Evolutionary conservation across 306 rosid species (phyloP), one percentile per base, ranked within the genome.

Genomic region (Senna tora): DNA sequence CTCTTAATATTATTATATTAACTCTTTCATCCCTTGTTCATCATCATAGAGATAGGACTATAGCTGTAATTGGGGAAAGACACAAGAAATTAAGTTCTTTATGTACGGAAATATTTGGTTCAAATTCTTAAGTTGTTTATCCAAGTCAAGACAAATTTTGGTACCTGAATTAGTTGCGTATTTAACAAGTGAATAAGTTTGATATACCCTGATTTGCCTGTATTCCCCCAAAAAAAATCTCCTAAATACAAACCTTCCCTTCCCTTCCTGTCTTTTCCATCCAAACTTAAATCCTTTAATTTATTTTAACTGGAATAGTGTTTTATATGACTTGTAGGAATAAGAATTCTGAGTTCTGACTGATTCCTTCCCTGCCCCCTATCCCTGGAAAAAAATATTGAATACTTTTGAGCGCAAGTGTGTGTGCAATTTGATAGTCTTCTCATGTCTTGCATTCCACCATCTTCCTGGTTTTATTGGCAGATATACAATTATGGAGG

Each of bases 401-500:
- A n/a, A n/a, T n/a, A n/a, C n/a, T n/a, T n/a, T n/a, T n/a, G n/a
- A n/a, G n/a, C n/a, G n/a, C n/a, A n/a, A n/a, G n/a, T n/a, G n/a
- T n/a, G n/a, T n/a, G n/a, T n/a, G n/a, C n/a, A n/a, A n/a, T n/a
- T 67, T 51, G 47, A 19, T 39, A 60, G 54, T n/a, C 36, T 3
- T 70, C 77, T 78, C 51, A 47, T 53, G 46, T 60, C 30, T 50
- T 78, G 36, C 36, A 28, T 69, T 71, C 67, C 62, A 43, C 58
- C 67, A 33, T 65, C 75, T 61, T 42, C 67, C 65, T 50, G 64
- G 72, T 20, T 67, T 76, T 47, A 8, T 50, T 76, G 34, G 69
- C 90, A 94, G 97, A 91, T 94, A 78, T 95, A 89, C 87, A 87
- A 88, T 71, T 92, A 95, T 79, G 93, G 85, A 79, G 92, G 83